A percentile compares a stretch with the other conserved stretches of the same genome.
phyloP scores from a whole-genome alignment of 2,329 filamentous ascomycete species.

The Pyricularia grisea region DNA sequence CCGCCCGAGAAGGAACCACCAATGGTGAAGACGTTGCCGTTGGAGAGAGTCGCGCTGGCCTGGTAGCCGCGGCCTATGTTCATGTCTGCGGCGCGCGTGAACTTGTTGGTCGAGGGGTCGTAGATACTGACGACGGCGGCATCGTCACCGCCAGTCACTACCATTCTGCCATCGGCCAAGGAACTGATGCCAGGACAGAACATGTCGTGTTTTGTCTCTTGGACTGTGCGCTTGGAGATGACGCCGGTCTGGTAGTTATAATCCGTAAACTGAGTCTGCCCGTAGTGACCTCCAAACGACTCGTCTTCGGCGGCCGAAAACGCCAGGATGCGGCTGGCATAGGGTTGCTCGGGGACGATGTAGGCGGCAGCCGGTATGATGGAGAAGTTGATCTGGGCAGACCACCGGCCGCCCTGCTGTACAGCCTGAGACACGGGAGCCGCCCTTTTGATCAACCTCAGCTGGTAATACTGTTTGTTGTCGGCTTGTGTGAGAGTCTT shows the following conservation, averaged over 20 bases:
- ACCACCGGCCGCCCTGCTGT: not conserved
- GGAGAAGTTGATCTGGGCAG: not conserved
- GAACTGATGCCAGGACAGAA: slow-evolving; percentile 38
- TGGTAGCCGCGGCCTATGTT: not conserved
- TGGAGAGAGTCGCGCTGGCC: slow-evolving; percentile 7
- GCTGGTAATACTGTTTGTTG: not conserved
- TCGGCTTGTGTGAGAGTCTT: not conserved
- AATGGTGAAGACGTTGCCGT: slow-evolving; percentile 41
- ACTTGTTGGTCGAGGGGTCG: not conserved
- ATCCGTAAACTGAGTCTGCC: not conserved
- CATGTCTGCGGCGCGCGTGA: not conserved
- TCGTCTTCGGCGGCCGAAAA: not conserved
- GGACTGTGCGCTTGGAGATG: not conserved
- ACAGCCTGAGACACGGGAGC: not conserved
- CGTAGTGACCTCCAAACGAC: not conserved
- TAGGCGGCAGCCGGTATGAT: not conserved
- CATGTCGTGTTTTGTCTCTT: slow-evolving; percentile 31
- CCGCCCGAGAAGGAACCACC: slow-evolving; percentile 39
- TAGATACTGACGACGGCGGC: slow-evolving; percentile 24
- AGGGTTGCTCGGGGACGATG: not conserved
- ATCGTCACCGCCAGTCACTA: slow-evolving; percentile 38
- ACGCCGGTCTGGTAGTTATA: not conserved
- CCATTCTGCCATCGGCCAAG: slow-evolving; percentile 29
- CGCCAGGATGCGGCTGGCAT: not conserved
- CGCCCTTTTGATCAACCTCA: not conserved